A percentile compares a stretch with the other conserved stretches of the same genome.
phyloP scores from a whole-genome alignment of 345 rosid genomes.

The Balakata baccata region DNA sequence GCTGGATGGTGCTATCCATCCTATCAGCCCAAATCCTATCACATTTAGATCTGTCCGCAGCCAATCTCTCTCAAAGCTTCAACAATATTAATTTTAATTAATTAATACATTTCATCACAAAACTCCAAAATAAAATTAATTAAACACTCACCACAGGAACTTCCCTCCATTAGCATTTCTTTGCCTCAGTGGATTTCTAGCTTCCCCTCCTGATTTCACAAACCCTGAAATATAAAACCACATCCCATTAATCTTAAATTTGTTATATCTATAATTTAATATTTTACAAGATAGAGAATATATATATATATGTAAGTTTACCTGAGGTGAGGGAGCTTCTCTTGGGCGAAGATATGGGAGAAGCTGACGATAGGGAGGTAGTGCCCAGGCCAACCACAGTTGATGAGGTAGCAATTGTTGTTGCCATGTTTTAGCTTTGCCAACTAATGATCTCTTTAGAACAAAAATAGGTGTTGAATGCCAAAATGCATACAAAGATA shows the following conservation, averaged over 20 bases:
- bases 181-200: constrained; percentile 53
- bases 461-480: not conserved
- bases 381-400: constrained; percentile 68
- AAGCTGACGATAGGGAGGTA: constrained; percentile 37
- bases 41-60: constrained; percentile 67
- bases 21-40: constrained; percentile 83
- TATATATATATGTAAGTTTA: constrained; percentile 8
- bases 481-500: not conserved
- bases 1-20: constrained; percentile 94
- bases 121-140: not conserved
- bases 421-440: constrained; percentile 45
- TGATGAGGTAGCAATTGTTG: constrained; percentile 50
- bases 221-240: constrained; percentile 39
- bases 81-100: no score
- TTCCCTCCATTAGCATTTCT: constrained; percentile 54
- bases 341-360: constrained; percentile 19
- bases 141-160: constrained; percentile 50
- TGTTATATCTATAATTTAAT: no score
- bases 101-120: not conserved
- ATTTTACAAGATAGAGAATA: not conserved
- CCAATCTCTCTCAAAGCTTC: constrained; percentile 85
- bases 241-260: no score
- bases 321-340: constrained; percentile 52
- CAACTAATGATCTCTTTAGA: not conserved
- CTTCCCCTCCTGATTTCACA: constrained; percentile 47